Conservation (phyloP, 345 rosid species). For the Murraya paniculata region DNA sequence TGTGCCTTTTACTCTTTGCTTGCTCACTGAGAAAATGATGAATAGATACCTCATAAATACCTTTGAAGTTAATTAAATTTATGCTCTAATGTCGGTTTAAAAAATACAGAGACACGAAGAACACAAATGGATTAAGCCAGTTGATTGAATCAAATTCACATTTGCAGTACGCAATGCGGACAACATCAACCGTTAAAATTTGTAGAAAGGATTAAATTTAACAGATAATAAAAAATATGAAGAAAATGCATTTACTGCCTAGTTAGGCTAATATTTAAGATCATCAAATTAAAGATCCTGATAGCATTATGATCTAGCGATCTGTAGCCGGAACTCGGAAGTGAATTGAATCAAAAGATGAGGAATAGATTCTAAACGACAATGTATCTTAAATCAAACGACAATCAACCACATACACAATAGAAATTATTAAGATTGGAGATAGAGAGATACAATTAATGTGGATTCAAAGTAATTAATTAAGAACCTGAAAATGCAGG, state of each 20-base stretch:
- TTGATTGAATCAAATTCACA: background rate
- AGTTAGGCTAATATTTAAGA: background rate
- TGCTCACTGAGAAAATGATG: slow-evolving; percentile 15
- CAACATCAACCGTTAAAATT: too few species aligned
- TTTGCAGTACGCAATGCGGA: too few species aligned
- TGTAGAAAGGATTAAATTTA: too few species aligned
- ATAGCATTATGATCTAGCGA: background rate
- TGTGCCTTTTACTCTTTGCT: slow-evolving; percentile 14
- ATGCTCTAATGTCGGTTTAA: background rate
- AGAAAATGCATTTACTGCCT: too few species aligned
- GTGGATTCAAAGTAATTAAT: background rate
- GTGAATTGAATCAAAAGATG: background rate
- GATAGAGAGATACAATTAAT: background rate
- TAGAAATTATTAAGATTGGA: background rate
- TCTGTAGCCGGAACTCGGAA: background rate
- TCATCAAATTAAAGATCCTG: background rate
- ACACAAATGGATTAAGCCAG: background rate
- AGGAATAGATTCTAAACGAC: background rate
- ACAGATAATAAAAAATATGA: too few species aligned
- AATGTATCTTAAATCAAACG: background rate
- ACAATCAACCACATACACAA: background rate
- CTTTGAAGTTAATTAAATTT: background rate
- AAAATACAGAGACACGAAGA: background rate
- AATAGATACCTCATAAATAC: background rate
- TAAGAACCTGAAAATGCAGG: slow-evolving; percentile 7